Evolutionary conservation across 2,329 filamentous ascomycete genomes (phyloP).

Genomic region (Sporothrix globosa): DNA sequence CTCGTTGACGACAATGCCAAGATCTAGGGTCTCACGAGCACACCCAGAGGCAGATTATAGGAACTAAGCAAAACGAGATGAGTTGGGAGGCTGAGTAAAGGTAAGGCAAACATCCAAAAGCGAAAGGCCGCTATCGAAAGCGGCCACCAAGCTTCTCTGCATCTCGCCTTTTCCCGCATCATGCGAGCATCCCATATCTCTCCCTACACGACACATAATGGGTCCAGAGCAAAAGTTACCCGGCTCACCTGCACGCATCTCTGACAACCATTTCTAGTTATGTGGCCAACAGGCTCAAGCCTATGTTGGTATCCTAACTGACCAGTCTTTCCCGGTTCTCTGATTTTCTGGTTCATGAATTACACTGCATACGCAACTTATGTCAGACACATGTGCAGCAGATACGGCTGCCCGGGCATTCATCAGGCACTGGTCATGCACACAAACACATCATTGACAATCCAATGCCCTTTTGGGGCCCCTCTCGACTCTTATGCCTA

Average conservation of each 20-base stretch:
- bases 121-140: no score
- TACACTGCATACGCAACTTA: constrained; percentile 16
- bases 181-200: not conserved
- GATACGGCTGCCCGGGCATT: constrained; percentile 1
- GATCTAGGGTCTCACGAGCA: not conserved
- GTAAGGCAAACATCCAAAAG: no score
- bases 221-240: not conserved
- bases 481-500: no score
- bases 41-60: not conserved
- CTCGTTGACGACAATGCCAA: constrained; percentile 14
- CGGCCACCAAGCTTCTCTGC: not conserved
- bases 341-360: constrained; percentile 22
- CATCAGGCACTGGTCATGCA: constrained; percentile 2
- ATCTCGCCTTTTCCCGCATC: not conserved
- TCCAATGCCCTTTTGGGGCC: not conserved
- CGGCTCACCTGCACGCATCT: not conserved
- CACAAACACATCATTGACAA: not conserved
- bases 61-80: no score
- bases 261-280: not conserved
- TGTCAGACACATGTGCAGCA: not conserved
- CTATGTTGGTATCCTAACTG: not conserved
- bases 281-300: constrained; percentile 7
- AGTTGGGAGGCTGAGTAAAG: no score
- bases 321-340: not conserved
- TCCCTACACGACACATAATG: not conserved